Percentiles rank a stretch among this genome's conserved stretches.
Conservation (phyloP, 2,329 filamentous ascomycete species). For the Alternaria brassicae region DNA sequence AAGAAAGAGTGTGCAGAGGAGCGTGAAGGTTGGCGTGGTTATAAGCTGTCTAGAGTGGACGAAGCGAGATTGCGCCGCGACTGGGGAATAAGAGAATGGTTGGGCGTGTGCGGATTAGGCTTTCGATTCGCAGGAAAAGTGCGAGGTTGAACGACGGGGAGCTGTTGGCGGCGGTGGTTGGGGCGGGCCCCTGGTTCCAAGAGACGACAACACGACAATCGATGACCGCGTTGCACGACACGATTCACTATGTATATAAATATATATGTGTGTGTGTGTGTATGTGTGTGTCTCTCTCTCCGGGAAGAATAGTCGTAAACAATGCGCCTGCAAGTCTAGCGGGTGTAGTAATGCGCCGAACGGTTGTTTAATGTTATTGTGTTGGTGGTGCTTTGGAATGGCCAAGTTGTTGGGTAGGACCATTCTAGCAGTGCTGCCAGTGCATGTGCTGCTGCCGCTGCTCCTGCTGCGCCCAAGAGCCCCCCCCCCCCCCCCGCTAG, state of each 20-base stretch:
- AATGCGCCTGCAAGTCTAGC: slow-evolving; percentile 1
- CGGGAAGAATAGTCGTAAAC: background rate
- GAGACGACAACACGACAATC: slow-evolving; percentile 3
- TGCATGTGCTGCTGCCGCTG: background rate
- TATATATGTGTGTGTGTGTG: no score
- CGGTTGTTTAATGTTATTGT: background rate
- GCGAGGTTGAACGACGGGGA: slow-evolving; percentile 20
- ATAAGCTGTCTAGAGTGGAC: slow-evolving; percentile 27
- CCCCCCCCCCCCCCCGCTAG: no score
- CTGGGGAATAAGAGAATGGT: slow-evolving; percentile 22
- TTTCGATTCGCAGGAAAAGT: slow-evolving; percentile 22
- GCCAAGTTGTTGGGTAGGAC: slow-evolving; percentile 4
- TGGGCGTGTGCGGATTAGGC: slow-evolving; percentile 14
- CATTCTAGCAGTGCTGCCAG: background rate
- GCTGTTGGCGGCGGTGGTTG: slow-evolving; percentile 25
- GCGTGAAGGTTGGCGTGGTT: slow-evolving; percentile 28
- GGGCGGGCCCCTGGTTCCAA: slow-evolving; percentile 10
- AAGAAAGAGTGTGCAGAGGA: slow-evolving; percentile 26
- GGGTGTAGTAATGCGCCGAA: background rate
- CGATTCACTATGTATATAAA: background rate
- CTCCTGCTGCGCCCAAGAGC: background rate
- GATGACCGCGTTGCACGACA: slow-evolving; percentile 14
- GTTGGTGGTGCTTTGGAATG: background rate
- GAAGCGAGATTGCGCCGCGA: slow-evolving; percentile 28
- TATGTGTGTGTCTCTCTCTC: no score